Conservation (phyloP, 768 basidiomycete genomes). For the Lactarius pseudohatsudake region DNA sequence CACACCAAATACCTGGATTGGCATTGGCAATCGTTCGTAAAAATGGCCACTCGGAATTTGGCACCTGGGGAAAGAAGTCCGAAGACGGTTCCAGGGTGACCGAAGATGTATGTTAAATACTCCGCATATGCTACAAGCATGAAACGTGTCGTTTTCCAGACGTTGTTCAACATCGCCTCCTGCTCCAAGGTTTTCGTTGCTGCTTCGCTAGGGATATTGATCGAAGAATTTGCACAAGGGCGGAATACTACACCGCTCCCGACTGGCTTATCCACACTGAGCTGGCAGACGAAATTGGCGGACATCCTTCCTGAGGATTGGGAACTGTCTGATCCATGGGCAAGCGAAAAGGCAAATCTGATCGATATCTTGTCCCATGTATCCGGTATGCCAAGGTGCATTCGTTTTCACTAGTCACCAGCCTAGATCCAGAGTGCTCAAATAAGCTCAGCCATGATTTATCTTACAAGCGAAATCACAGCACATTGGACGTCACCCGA, state of each 20-base stretch:
- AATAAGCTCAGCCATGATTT: too few relatives aligned
- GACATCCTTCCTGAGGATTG: slow-evolving; percentile 32
- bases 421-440: too few relatives aligned
- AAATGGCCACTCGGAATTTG: slow-evolving; percentile 35
- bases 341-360: slow-evolving; percentile 39
- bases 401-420: background rate
- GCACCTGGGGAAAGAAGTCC: slow-evolving; percentile 38
- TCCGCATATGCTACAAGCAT: too few relatives aligned
- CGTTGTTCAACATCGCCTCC: slow-evolving; percentile 34
- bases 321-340: slow-evolving; percentile 43
- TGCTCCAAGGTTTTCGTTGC: too few relatives aligned
- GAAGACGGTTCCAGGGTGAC: slow-evolving; percentile 39
- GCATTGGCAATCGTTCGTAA: background rate
- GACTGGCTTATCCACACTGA: too few relatives aligned
- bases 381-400: slow-evolving; percentile 42
- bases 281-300: too few relatives aligned
- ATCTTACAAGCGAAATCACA: too few relatives aligned
- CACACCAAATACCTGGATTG: slow-evolving; percentile 10
- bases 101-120: too few relatives aligned
- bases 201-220: too few relatives aligned
- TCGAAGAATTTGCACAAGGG: slow-evolving; percentile 25
- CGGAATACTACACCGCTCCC: slow-evolving; percentile 30
- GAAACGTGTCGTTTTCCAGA: slow-evolving; percentile 31
- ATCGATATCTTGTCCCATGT: slow-evolving; percentile 43
- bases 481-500: slow-evolving; percentile 12